Evolutionary conservation across 1,139 yeast species (phyloP).

Genomic region (Arxiozyma telluris): DNA sequence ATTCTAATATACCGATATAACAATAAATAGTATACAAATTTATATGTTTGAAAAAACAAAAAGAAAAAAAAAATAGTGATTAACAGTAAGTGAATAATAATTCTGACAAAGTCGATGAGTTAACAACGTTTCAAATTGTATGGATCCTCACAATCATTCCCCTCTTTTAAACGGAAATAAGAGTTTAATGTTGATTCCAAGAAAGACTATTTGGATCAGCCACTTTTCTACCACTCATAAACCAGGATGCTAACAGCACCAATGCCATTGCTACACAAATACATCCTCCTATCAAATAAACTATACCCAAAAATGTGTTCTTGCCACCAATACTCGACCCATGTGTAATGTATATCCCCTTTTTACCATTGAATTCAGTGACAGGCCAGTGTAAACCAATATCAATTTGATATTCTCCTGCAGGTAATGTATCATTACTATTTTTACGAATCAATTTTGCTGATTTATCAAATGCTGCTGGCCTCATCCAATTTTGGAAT

Average conservation of each 20-base stretch:
- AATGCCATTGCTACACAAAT: conserved; percentile 41
- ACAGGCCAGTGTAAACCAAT: conserved; percentile 66
- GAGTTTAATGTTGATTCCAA: conserved; percentile 19
- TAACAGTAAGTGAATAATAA: too few relatives aligned
- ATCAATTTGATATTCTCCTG: conserved; percentile 53
- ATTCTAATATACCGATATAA: too few relatives aligned
- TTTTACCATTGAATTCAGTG: conserved; percentile 57
- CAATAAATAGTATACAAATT: too few relatives aligned
- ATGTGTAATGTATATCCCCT: conserved; percentile 57
- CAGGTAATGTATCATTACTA: conserved; percentile 38
- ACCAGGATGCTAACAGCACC: conserved; percentile 40
- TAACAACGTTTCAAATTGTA: too few relatives aligned
- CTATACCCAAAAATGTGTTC: conserved; percentile 56
- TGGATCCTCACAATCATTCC: background rate
- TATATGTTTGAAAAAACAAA: too few relatives aligned
- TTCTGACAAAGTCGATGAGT: too few relatives aligned
- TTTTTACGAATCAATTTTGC: conserved; percentile 59
- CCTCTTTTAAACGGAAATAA: too few relatives aligned
- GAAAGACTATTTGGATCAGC: conserved; percentile 27
- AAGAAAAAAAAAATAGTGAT: too few relatives aligned
- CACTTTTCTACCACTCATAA: conserved; percentile 33
- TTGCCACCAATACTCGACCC: conserved; percentile 64
- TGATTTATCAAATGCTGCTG: conserved; percentile 66
- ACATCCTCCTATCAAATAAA: conserved; percentile 58
- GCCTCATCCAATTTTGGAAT: conserved; percentile 76